These are phyloP conservation scores for Microcos paniculata DNA, from an alignment of 345 rosid species.

Conservation along the genomic window DNA sequence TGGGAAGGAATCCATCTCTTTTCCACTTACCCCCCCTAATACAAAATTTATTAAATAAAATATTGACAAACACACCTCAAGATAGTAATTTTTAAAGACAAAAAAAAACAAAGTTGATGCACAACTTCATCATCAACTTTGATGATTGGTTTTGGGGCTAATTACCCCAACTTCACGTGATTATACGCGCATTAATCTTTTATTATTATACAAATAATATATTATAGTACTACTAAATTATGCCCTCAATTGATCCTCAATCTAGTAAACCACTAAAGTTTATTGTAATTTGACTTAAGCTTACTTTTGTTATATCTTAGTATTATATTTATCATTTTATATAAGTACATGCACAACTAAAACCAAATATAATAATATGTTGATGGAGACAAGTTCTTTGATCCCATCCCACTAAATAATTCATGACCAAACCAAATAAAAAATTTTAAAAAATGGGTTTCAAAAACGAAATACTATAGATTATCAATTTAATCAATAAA, in stretches of 20 bases:
- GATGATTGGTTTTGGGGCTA: neutral
- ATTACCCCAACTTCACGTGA: conserved; percentile 8
- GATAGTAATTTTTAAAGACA: neutral
- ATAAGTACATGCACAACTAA: neutral
- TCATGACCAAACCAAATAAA: no score
- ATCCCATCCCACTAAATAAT: neutral
- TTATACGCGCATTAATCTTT: neutral
- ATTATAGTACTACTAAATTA: neutral
- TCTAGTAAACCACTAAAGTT: neutral
- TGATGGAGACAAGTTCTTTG: conserved; percentile 26
- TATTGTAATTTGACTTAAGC: conserved; percentile 23
- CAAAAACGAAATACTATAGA: neutral
- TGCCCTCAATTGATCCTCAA: neutral
- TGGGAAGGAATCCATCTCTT: conserved; percentile 13
- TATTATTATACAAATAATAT: neutral
- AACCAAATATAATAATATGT: conserved; percentile 1
- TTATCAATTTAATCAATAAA: neutral
- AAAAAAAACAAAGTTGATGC: neutral
- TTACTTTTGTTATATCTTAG: neutral
- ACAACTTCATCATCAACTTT: neutral
- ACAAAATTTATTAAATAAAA: neutral
- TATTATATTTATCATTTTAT: no score
- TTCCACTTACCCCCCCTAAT: neutral
- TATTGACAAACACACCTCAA: neutral
- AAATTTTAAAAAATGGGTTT: no score